Percentiles rank a stretch among this genome's conserved stretches.
These are phyloP conservation scores for Amanita pallidorosea DNA, from an alignment of 768 basidiomycete genomes.

Conservation along the genomic window DNA sequence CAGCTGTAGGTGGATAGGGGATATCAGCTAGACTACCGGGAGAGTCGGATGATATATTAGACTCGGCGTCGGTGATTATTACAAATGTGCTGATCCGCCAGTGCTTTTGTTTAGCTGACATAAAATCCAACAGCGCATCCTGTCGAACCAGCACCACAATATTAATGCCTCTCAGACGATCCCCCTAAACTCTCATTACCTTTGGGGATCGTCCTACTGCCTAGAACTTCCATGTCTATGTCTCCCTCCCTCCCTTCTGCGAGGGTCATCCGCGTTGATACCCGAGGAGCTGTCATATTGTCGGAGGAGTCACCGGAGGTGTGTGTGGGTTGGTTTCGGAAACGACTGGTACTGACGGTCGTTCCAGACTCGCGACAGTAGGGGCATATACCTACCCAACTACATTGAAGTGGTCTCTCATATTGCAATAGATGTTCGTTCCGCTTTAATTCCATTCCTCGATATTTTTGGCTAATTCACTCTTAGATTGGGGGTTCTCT, in stretches of 20 bases:
- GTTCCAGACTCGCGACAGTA: conserved; percentile 75
- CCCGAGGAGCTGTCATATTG: conserved; percentile 86
- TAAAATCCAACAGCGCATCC: not conserved
- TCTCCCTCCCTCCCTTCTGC: conserved; percentile 66
- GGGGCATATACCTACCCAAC: conserved; percentile 96
- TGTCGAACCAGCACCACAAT: too few species aligned
- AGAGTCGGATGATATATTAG: not conserved
- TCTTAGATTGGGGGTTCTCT: conserved; percentile 88
- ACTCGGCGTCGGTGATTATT: conserved; percentile 10
- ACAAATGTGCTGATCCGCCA: not conserved
- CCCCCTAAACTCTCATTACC: not conserved
- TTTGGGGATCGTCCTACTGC: conserved; percentile 2
- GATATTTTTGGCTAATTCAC: conserved; percentile 9
- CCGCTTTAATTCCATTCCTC: conserved; percentile 1
- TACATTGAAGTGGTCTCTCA: conserved; percentile 97
- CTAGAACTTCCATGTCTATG: conserved; percentile 19
- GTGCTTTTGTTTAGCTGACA: not conserved
- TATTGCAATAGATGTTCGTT: conserved; percentile 90
- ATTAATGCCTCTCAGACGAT: not conserved
- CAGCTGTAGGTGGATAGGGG: conserved; percentile 68
- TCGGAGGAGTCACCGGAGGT: conserved; percentile 94
- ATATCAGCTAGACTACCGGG: not conserved
- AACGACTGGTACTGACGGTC: conserved; percentile 5
- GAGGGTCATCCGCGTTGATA: conserved; percentile 89
- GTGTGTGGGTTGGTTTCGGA: conserved; percentile 14